These are phyloP conservation scores for Penicillium sp. DNA, from an alignment of 2,329 filamentous ascomycete genomes.

Conservation along the genomic window DNA sequence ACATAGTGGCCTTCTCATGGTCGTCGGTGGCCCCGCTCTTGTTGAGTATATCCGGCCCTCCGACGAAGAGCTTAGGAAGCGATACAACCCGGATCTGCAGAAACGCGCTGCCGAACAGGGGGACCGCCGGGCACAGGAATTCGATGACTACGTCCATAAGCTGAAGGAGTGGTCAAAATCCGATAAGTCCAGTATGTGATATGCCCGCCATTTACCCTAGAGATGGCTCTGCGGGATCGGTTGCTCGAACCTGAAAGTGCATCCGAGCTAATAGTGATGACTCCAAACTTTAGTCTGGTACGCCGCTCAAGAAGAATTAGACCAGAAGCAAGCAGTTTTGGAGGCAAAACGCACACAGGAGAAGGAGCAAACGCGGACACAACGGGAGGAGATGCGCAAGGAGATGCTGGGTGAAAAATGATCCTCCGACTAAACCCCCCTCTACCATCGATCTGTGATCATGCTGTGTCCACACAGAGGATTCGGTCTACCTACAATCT, in stretches of 20 bases:
- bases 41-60: conserved; percentile 65
- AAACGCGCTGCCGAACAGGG: conserved; percentile 74
- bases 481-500: background rate
- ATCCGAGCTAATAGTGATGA: conserved; percentile 2
- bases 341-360: conserved; percentile 20
- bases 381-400: conserved; percentile 35
- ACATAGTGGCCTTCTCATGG: conserved; percentile 59
- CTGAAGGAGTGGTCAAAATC: conserved; percentile 85
- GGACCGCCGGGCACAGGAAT: conserved; percentile 68
- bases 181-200: conserved; percentile 68
- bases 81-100: conserved; percentile 91
- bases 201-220: no score
- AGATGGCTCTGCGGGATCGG: background rate
- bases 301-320: conserved; percentile 32
- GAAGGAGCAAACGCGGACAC: conserved; percentile 28
- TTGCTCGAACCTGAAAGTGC: background rate
- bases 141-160: conserved; percentile 73
- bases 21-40: conserved; percentile 75
- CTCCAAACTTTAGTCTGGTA: conserved; percentile 30
- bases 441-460: background rate
- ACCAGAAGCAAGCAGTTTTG: conserved; percentile 21
- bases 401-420: conserved; percentile 32
- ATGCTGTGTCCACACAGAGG: background rate
- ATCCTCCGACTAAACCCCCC: background rate
- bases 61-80: conserved; percentile 81